These are phyloP conservation scores for Mycena kentingensis DNA, from an alignment of 768 basidiomycete genomes.

Conservation along the genomic window DNA sequence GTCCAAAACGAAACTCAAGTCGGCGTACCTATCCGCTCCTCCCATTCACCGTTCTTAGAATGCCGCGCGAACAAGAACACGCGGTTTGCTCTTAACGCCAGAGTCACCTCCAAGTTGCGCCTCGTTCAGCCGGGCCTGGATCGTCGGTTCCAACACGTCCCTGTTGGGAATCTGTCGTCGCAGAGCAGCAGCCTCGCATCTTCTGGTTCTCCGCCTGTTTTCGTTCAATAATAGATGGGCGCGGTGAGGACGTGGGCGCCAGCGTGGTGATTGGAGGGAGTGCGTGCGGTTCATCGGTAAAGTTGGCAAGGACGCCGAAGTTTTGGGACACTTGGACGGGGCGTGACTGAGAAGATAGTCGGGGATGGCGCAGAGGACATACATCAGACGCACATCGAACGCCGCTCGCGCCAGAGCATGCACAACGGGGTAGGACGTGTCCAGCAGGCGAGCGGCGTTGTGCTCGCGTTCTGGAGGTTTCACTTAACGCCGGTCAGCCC, in stretches of 20 bases:
- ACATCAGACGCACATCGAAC: slow-evolving; percentile 61
- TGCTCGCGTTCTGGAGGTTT: slow-evolving; percentile 92
- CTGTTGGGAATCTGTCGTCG: slow-evolving; percentile 77
- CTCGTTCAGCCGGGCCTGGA: slow-evolving; percentile 80
- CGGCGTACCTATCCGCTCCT: slow-evolving; percentile 76
- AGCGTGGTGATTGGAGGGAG: slow-evolving; percentile 75
- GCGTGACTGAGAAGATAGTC: slow-evolving; percentile 39
- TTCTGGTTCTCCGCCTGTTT: slow-evolving; percentile 74
- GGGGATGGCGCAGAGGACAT: slow-evolving; percentile 26
- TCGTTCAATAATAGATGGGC: slow-evolving; percentile 74
- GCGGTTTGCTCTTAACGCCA: slow-evolving; percentile 79
- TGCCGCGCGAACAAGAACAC: slow-evolving; percentile 83
- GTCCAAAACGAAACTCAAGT: not conserved
- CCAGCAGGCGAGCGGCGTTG: slow-evolving; percentile 71
- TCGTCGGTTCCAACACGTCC: slow-evolving; percentile 78
- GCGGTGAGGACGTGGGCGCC: slow-evolving; percentile 82
- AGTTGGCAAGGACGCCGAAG: slow-evolving; percentile 74
- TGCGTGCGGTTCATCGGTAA: slow-evolving; percentile 74
- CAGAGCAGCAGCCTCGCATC: slow-evolving; percentile 64
- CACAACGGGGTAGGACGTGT: slow-evolving; percentile 73
- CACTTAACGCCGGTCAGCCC: slow-evolving; percentile 99
- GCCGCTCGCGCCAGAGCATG: slow-evolving; percentile 73
- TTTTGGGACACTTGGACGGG: slow-evolving; percentile 66
- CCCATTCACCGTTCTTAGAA: slow-evolving; percentile 83
- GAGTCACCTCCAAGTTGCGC: slow-evolving; percentile 92